Evolutionary conservation across 2,329 filamentous ascomycete species (phyloP).

Genomic region (Stachybotrys echinatus): DNA sequence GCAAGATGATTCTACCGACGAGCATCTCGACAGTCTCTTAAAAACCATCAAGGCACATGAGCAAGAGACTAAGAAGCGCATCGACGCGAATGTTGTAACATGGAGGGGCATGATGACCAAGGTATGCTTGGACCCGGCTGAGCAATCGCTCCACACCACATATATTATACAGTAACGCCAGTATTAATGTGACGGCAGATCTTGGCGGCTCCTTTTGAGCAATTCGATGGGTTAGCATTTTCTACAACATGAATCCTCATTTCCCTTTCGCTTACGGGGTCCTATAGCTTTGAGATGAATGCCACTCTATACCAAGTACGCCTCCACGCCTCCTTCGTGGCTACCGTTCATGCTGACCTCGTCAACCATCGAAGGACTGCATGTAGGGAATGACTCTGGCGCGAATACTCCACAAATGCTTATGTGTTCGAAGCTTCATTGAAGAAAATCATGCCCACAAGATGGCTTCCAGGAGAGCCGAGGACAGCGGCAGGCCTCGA

Average conservation of each 20-base stretch:
- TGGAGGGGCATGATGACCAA: conserved; percentile 99
- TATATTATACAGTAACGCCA: too few relatives aligned
- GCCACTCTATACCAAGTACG: conserved; percentile 83
- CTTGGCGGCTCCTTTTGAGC: conserved; percentile 77
- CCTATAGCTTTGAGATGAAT: conserved; percentile 84
- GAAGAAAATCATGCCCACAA: conserved; percentile 84
- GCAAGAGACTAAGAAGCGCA: conserved; percentile 57
- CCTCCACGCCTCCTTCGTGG: conserved; percentile 20
- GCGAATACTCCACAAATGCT: neutral
- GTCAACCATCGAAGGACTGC: conserved; percentile 37
- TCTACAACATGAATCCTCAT: too few relatives aligned
- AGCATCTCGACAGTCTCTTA: conserved; percentile 81
- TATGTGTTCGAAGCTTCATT: conserved; percentile 60
- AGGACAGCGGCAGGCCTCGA: conserved; percentile 30
- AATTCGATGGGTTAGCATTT: conserved; percentile 71
- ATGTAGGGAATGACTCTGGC: conserved; percentile 34
- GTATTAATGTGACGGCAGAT: conserved; percentile 49
- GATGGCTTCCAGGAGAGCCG: conserved; percentile 52
- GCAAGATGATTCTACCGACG: conserved; percentile 75
- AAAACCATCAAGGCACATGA: conserved; percentile 72
- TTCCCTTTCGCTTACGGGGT: conserved; percentile 12
- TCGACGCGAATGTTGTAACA: conserved; percentile 76
- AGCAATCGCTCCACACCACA: too few relatives aligned
- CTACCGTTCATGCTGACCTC: conserved; percentile 5
- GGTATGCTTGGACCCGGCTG: conserved; percentile 38